Evolutionary conservation across 371 early-diverging fungal species (phyloP).

Genomic region (Batkoa obscura): DNA sequence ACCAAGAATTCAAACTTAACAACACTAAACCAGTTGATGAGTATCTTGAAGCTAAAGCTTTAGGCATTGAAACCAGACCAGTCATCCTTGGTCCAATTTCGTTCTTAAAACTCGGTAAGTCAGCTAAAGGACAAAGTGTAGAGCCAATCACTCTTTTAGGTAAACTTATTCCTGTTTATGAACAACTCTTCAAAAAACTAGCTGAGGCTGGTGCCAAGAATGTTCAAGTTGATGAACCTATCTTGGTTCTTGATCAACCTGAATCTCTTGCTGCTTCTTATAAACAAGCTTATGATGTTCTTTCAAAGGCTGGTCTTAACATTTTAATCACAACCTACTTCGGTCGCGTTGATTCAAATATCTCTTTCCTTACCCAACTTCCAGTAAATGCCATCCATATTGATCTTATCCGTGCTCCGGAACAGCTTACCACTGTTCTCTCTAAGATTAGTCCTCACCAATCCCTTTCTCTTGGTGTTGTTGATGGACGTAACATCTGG

Average conservation of each 20-base stretch:
- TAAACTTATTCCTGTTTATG: constrained; percentile 58
- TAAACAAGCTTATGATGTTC: constrained; percentile 39
- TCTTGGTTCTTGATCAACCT: constrained; percentile 55
- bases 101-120: constrained; percentile 68
- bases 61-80: constrained; percentile 79
- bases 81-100: constrained; percentile 84
- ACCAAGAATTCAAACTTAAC: constrained; percentile 49
- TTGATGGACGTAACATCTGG: constrained; percentile 96
- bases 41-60: constrained; percentile 77
- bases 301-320: constrained; percentile 39
- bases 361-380: constrained; percentile 30
- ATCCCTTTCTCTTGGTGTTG: constrained; percentile 63
- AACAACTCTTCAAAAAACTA: constrained; percentile 50
- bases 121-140: constrained; percentile 34
- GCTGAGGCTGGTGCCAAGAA: constrained; percentile 73
- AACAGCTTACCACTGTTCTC: constrained; percentile 53
- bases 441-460: constrained; percentile 21
- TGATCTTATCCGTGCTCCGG: constrained; percentile 75
- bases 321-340: constrained; percentile 84
- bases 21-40: constrained; percentile 63
- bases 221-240: constrained; percentile 88
- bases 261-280: constrained; percentile 22
- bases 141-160: constrained; percentile 46
- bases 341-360: constrained; percentile 61
- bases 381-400: constrained; percentile 72